phyloP scores from a whole-genome alignment of 2,329 filamentous ascomycete genomes.

The Pseudocercospora macadamiae region DNA sequence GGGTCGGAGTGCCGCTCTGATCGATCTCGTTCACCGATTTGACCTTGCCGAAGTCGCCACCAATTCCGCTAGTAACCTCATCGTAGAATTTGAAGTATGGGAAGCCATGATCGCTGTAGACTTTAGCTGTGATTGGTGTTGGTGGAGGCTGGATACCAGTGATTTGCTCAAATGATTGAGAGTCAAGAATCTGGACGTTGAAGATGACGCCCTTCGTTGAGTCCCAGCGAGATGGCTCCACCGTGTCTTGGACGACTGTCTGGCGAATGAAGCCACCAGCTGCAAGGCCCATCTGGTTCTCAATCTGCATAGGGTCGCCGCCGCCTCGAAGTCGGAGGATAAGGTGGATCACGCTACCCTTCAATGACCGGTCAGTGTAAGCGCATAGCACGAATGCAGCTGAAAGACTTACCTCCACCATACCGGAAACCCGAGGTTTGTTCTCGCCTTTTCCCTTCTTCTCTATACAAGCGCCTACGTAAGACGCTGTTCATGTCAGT shows the following conservation, averaged over 20 bases:
- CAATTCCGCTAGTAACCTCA: slow-evolving; percentile 33
- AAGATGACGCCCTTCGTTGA: slow-evolving; percentile 35
- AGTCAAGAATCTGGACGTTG: slow-evolving; percentile 48
- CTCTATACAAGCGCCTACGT: not conserved
- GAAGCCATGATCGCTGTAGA: slow-evolving; percentile 39
- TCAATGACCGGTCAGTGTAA: not conserved
- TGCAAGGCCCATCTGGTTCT: slow-evolving; percentile 42
- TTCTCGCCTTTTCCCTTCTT: slow-evolving; percentile 56
- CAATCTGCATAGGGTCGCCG: not conserved
- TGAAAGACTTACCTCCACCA: slow-evolving; percentile 61
- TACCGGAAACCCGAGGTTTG: slow-evolving; percentile 85
- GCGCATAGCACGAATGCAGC: not conserved
- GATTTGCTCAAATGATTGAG: slow-evolving; percentile 38
- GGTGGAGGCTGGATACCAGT: slow-evolving; percentile 42
- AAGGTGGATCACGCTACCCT: slow-evolving; percentile 21
- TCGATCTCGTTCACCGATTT: slow-evolving; percentile 36
- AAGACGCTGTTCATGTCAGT: not conserved
- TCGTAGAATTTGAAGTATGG: slow-evolving; percentile 45
- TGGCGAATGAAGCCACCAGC: slow-evolving; percentile 49
- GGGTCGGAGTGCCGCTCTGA: slow-evolving; percentile 16
- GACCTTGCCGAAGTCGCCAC: slow-evolving; percentile 34
- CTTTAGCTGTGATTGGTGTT: slow-evolving; percentile 40
- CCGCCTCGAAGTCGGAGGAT: slow-evolving; percentile 29
- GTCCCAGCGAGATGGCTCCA: slow-evolving; percentile 38
- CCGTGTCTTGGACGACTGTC: slow-evolving; percentile 39